Evolutionary conservation across 257 asterid species (phyloP).

Genomic region (Mitragyna speciosa): DNA sequence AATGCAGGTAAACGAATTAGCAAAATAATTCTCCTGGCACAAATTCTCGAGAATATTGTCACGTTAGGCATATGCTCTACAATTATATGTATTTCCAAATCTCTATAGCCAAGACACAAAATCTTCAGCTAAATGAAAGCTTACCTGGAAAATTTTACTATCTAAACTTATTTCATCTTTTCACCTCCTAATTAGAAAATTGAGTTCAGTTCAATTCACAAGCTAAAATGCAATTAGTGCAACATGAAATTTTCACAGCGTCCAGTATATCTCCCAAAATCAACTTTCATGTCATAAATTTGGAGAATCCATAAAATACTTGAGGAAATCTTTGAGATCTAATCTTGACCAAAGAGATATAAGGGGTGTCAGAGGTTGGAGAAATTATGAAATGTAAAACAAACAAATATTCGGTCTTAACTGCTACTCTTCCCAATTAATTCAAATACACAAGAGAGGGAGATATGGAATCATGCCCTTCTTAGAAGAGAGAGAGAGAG

Average conservation of each 20-base stretch:
- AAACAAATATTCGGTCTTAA: constrained; percentile 55
- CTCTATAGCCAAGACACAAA: not conserved
- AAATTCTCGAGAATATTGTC: constrained; percentile 8
- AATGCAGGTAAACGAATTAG: constrained; percentile 4
- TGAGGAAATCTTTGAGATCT: constrained; percentile 15
- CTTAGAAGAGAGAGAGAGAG: constrained; percentile 1
- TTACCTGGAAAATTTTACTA: not conserved
- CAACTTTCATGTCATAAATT: constrained; percentile 6
- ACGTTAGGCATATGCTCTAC: constrained; percentile 4
- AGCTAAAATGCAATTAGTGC: not conserved
- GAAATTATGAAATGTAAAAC: constrained; percentile 32
- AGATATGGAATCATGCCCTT: constrained; percentile 12
- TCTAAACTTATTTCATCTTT: not conserved
- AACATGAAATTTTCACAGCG: not conserved
- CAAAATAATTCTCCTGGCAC: not conserved
- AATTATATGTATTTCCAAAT: not conserved
- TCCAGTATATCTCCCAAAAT: not conserved
- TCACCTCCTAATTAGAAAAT: not conserved
- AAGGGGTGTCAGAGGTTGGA: constrained; percentile 20
- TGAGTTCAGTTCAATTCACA: not conserved
- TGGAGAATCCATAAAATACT: constrained; percentile 2
- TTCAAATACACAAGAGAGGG: constrained; percentile 11
- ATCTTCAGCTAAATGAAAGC: not conserved
- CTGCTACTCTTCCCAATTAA: constrained; percentile 27
- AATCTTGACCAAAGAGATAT: constrained; percentile 1